Base-by-base conservation (phyloP, 2,329 filamentous ascomycete species). In the Fusarium marasasianum region DNA sequence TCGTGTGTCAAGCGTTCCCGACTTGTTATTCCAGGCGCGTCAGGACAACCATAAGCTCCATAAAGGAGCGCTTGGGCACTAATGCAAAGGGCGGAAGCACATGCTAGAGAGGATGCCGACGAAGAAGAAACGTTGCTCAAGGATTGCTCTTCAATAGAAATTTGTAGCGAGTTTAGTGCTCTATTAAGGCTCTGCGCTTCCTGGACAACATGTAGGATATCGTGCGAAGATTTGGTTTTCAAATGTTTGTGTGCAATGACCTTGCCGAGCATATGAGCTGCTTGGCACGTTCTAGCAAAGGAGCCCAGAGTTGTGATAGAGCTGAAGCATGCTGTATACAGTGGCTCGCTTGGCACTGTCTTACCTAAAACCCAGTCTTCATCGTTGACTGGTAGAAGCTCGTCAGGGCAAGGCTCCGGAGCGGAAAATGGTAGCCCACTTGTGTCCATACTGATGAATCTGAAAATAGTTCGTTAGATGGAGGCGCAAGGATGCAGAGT, bases 231-330 rank as follows among this genome's bases (percentile, higher is more conserved):
- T 38, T 55, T 54, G 18, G 53, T 47, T 66, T 40, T 40, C 43
- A 47, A 41, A 20, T 51, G 45, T 22, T 45, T 44, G 41, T 66
- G 40, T 24, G 29, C 22, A n/a, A 66, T 29, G 12, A 66, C 58
- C 14, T 66, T 66, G 10, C 63, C 40, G 20, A 66, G 59, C 26
- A 66, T 64, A 20, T 63, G 48, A 20, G 59, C n/a, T 24, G 63
- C 63, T 40, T 66, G 63, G 24, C 63, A 66, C 29, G 43, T 37
- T 26, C 63, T 55, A 22, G 63, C 58, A 41, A 66, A 66, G 8
- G 59, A 40, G 20, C 58, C 63, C 6, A 66, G 33, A n/a, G 56
- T 44, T 17, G 37, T 63, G 31, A 54, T 33, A 4, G 58, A 64
- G 26, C 50, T 63, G 24, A 63, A 63, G 26, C 58, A 54, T 14